phyloP scores from a whole-genome alignment of 169 alveolate species.

The Eimeria tenella region DNA sequence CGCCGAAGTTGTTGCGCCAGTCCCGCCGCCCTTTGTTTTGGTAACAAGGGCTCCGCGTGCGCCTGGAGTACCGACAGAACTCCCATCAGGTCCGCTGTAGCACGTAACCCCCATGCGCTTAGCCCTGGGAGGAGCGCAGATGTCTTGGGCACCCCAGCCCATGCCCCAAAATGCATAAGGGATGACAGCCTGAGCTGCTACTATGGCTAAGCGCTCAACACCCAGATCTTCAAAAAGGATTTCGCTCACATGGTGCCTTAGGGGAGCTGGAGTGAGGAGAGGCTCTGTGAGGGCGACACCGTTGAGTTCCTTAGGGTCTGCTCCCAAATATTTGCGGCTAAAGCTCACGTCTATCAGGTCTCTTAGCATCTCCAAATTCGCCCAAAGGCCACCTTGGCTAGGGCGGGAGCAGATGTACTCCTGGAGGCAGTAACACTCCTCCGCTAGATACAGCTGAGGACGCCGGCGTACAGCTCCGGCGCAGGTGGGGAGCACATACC shows the following conservation, averaged over 20 bases:
- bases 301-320: conserved; percentile 38
- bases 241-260: conserved; percentile 89
- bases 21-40: conserved; percentile 32
- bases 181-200: conserved; percentile 89
- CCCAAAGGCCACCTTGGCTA: conserved; percentile 82
- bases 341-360: conserved; percentile 88
- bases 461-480: conserved; percentile 89
- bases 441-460: conserved; percentile 84
- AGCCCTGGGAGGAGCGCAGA: conserved; percentile 55
- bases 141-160: conserved; percentile 81
- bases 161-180: conserved; percentile 85
- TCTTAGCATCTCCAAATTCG: conserved; percentile 89
- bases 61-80: conserved; percentile 17
- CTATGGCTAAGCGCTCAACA: conserved; percentile 83
- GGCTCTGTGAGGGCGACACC: conserved; percentile 89
- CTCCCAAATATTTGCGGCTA: conserved; percentile 76
- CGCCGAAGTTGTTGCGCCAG: conserved; percentile 27
- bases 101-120: conserved; percentile 66
- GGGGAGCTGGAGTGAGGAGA: conserved; percentile 88
- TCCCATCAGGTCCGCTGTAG: conserved; percentile 35
- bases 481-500: conserved; percentile 87
- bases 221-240: conserved; percentile 88
- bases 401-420: conserved; percentile 92
- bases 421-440: conserved; percentile 86
- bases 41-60: not conserved